Conservation (phyloP, 2,329 filamentous ascomycete species). For the Calonectria pauciramosa region DNA sequence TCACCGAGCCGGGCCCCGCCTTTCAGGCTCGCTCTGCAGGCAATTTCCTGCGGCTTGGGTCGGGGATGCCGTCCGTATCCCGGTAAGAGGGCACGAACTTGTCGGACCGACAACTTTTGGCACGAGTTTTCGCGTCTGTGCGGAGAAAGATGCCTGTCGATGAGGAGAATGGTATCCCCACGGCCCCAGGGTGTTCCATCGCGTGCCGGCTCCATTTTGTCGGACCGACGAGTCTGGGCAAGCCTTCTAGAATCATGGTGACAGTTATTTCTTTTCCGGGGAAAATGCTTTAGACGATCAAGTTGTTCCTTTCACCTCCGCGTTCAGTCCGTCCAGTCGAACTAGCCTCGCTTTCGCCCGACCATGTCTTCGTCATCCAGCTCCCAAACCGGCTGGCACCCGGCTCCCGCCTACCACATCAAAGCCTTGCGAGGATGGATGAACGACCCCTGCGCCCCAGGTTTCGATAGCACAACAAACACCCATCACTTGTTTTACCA, state of each 20-base stretch:
- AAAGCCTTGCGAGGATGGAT: slow-evolving; percentile 17
- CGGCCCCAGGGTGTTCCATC: not conserved
- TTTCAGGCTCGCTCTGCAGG: not conserved
- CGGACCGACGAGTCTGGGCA: slow-evolving; percentile 1
- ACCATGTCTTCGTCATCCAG: not conserved
- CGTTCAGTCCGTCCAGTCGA: not conserved
- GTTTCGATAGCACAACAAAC: slow-evolving; percentile 25
- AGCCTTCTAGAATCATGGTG: not conserved
- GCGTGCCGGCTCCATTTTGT: not conserved
- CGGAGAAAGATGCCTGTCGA: not conserved
- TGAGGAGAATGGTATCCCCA: not conserved
- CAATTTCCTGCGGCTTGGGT: slow-evolving; percentile 1
- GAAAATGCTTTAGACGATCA: not conserved
- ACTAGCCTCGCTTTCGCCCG: not conserved
- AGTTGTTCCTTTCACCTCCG: not conserved
- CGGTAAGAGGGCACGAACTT: not conserved
- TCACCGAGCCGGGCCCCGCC: slow-evolving; percentile 3
- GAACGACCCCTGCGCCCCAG: slow-evolving; percentile 32
- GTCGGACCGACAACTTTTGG: slow-evolving; percentile 4
- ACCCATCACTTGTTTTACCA: slow-evolving; percentile 33
- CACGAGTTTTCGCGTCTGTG: slow-evolving; percentile 9
- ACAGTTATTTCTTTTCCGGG: slow-evolving; percentile 2
- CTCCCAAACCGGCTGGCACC: not conserved
- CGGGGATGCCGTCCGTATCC: not conserved
- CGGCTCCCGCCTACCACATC: slow-evolving; percentile 3